Evolutionary conservation across 2,329 filamentous ascomycete genomes (phyloP).

Genomic region (Talaromyces funiculosus): DNA sequence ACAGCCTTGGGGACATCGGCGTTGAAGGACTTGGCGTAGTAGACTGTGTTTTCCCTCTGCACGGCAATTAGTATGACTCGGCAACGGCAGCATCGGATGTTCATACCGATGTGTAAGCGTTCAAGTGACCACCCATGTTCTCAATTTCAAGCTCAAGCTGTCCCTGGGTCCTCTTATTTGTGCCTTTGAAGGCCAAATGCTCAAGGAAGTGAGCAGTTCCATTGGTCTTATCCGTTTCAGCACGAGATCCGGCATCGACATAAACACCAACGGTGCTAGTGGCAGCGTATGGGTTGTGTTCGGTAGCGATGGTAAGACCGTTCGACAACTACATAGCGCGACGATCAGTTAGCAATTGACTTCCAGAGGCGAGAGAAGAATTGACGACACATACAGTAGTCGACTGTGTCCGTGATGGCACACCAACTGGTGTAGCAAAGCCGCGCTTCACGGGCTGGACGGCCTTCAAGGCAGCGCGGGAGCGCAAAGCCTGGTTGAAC

Average conservation of each 20-base stretch:
- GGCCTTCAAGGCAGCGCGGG: slow-evolving; percentile 74
- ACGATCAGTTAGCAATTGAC: neutral
- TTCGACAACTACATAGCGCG: slow-evolving; percentile 23
- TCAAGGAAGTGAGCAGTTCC: slow-evolving; percentile 99
- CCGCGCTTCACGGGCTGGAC: slow-evolving; percentile 73
- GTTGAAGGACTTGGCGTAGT: slow-evolving; percentile 99
- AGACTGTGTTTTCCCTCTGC: slow-evolving; percentile 97
- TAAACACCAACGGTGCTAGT: slow-evolving; percentile 97
- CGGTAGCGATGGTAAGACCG: slow-evolving; percentile 74
- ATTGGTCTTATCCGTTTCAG: slow-evolving; percentile 97
- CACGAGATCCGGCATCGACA: slow-evolving; percentile 97
- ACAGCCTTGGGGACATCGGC: slow-evolving; percentile 92
- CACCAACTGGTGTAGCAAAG: slow-evolving; percentile 75
- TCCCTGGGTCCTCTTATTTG: slow-evolving; percentile 86
- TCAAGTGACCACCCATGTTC: slow-evolving; percentile 99
- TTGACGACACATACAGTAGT: slow-evolving; percentile 65
- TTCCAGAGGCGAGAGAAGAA: neutral
- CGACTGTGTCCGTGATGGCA: slow-evolving; percentile 79
- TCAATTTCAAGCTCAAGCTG: slow-evolving; percentile 99
- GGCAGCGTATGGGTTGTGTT: slow-evolving; percentile 97
- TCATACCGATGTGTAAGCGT: slow-evolving; percentile 97
- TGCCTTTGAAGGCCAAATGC: slow-evolving; percentile 99
- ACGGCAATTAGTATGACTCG: slow-evolving; percentile 23
- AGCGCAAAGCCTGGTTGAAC: slow-evolving; percentile 84
- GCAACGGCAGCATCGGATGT: slow-evolving; percentile 19